These are phyloP conservation scores for Lactarius sp. DNA, from an alignment of 768 basidiomycete genomes.

Conservation along the genomic window DNA sequence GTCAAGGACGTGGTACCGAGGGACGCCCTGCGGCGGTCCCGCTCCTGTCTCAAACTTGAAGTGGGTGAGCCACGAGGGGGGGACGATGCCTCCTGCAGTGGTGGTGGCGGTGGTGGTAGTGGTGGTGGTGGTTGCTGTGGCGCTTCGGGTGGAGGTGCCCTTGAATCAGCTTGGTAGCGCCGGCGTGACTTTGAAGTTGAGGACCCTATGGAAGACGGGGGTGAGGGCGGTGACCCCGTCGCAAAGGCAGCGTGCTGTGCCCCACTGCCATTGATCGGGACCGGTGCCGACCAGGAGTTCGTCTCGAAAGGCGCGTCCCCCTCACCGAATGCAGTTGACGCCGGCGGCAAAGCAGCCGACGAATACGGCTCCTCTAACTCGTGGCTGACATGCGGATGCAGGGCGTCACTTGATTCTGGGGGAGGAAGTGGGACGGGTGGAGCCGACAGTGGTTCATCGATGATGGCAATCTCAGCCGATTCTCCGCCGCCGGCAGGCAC, in stretches of 20 bases:
- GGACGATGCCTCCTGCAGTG: background rate
- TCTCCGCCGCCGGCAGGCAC: constrained; percentile 58
- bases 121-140: background rate
- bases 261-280: constrained; percentile 4
- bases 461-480: constrained; percentile 27
- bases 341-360: background rate
- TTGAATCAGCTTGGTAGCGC: background rate
- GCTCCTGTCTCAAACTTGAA: background rate
- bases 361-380: constrained; percentile 1
- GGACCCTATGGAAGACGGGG: constrained; percentile 5
- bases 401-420: constrained; percentile 16
- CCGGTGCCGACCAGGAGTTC: constrained; percentile 8
- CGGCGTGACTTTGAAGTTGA: constrained; percentile 10
- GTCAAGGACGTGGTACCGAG: background rate
- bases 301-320: constrained; percentile 1
- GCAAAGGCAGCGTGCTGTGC: background rate
- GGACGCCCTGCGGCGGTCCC: background rate
- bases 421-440: constrained; percentile 28
- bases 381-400: constrained; percentile 2
- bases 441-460: constrained; percentile 25
- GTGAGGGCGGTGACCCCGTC: constrained; percentile 1
- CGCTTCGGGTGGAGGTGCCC: background rate
- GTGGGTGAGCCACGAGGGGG: constrained; percentile 6
- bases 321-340: constrained; percentile 2
- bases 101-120: background rate